phyloP scores from a whole-genome alignment of 371 early-diverging fungal species.

The Lichtheimia corymbifera region DNA sequence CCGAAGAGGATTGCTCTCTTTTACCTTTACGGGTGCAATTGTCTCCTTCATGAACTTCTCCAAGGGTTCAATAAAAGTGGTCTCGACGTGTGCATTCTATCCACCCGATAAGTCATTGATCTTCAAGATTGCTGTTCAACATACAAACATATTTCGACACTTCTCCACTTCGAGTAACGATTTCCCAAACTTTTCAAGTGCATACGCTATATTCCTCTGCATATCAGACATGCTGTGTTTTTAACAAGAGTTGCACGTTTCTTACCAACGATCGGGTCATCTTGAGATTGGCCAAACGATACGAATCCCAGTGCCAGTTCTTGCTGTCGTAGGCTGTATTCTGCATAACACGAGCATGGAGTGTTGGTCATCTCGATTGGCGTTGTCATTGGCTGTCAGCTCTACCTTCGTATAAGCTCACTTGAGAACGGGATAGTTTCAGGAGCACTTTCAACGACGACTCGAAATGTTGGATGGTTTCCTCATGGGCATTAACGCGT shows the following conservation, averaged over 20 bases:
- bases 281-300: constrained; percentile 55
- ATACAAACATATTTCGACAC: constrained; percentile 63
- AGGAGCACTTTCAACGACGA: constrained; percentile 50
- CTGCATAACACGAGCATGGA: constrained; percentile 21
- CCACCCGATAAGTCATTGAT: background rate
- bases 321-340: constrained; percentile 53
- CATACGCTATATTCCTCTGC: constrained; percentile 13
- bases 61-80: constrained; percentile 67
- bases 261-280: constrained; percentile 65
- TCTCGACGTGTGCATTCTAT: constrained; percentile 62
- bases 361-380: background rate
- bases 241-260: background rate
- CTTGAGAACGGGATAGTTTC: constrained; percentile 57
- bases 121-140: background rate
- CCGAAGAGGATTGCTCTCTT: background rate
- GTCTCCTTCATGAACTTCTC: constrained; percentile 62
- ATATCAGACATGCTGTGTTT: constrained; percentile 25
- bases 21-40: constrained; percentile 62
- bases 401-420: constrained; percentile 55
- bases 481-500: constrained; percentile 57
- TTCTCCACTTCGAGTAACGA: constrained; percentile 65
- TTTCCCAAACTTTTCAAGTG: constrained; percentile 57
- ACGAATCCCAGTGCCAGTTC: constrained; percentile 55
- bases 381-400: background rate
- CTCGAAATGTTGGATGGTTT: constrained; percentile 59